Evolutionary conservation across 2,329 filamentous ascomycete species (phyloP), one percentile per base, ranked within the genome.

Genomic region (Cryphonectria parasitica): DNA sequence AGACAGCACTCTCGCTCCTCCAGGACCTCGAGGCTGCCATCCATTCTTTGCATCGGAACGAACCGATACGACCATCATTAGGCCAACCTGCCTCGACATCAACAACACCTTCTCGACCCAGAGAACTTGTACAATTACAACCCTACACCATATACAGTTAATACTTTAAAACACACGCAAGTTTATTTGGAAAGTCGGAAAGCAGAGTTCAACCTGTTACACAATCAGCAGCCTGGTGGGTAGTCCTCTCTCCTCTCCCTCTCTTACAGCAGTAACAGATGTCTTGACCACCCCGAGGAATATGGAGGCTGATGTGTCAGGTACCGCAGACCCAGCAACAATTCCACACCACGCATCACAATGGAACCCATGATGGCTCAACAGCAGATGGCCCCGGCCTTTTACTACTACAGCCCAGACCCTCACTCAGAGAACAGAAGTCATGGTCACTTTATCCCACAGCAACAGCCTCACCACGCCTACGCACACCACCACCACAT

Each of bases 341-440:
- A 28, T 17, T 28, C 1, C 56, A 60, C 58, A 62, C 3, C 17
- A 52, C 19, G 6, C 34, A 22, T 28, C 79, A 81, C 82, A 84
- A 94, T 94, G 91, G 91, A 93, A 78, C 81, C 88, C 77, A 85
- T 87, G 83, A 86, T 88, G 83, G 75, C 78, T 41, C 78, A 82
- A 77, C 89, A 87, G 81, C 80, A 87, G 77, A 89, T 92, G 86
- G 89, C 87, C 73, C 91, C 92, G 82, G 88, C 90, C 75, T 97
- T 94, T 86, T 95, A 92, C 87, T 96, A 95, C 86, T 97, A 95
- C 85, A 91, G 89, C 77, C 90, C 92, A 75, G 92, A 96, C 76
- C 87, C 91, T 74, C 90, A 89, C 80, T 85, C 89, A 73, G 91
- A 94, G 79, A 87, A 87, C 77, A 87, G 90, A 77, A 91, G 92